Conservation (phyloP, 805 yeast species). For the Yarrowia sp. region DNA sequence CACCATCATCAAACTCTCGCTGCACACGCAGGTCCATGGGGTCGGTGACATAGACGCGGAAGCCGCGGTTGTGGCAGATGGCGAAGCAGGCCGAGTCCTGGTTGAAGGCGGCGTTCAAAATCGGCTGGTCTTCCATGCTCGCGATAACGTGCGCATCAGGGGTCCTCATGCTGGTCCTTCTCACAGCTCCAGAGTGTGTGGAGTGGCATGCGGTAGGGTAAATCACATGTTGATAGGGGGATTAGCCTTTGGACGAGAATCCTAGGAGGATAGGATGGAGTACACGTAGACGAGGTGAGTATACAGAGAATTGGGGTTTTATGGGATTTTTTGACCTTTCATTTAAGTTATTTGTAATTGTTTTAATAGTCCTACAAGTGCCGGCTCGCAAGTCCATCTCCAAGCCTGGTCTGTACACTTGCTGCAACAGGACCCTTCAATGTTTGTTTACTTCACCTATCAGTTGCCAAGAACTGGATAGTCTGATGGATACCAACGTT, state of each 20-base stretch:
- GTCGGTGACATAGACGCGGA: slow-evolving; percentile 79
- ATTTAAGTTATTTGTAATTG: no score
- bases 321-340: no score
- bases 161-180: slow-evolving; percentile 13
- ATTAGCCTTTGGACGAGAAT: not conserved
- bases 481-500: no score
- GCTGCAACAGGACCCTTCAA: not conserved
- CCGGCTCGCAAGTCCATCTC: no score
- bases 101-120: slow-evolving; percentile 58
- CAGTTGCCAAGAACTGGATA: not conserved
- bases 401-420: not conserved
- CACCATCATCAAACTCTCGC: slow-evolving; percentile 50
- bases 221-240: slow-evolving; percentile 19
- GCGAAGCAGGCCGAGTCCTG: slow-evolving; percentile 92
- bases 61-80: slow-evolving; percentile 75
- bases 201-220: slow-evolving; percentile 19
- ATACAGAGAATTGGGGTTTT: no score
- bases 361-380: no score
- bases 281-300: no score
- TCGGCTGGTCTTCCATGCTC: slow-evolving; percentile 26
- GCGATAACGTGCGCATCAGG: slow-evolving; percentile 25
- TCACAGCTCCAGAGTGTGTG: not conserved
- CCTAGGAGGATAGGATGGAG: no score
- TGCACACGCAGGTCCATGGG: slow-evolving; percentile 77
- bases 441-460: not conserved